phyloP scores from a whole-genome alignment of 2,329 filamentous ascomycete genomes.

The Cryphonectria parasitica region DNA sequence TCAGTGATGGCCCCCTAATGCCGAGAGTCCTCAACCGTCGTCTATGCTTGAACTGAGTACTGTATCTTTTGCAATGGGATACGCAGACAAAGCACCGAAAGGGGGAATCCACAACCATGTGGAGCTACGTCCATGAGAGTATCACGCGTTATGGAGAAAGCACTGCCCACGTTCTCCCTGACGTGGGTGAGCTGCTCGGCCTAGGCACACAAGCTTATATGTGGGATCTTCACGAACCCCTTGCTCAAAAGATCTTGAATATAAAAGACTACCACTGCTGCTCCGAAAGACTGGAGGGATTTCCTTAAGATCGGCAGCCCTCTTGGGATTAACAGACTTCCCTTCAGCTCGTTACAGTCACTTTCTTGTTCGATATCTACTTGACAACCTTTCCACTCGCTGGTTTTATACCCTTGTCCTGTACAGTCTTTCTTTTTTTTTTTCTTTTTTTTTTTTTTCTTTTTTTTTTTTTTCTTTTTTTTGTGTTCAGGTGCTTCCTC shows the following conservation, averaged over 20 bases:
- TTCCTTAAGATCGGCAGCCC: background rate
- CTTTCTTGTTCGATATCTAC: background rate
- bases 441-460: background rate
- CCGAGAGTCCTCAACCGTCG: background rate
- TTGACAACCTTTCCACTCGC: background rate
- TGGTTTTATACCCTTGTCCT: background rate
- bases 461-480: background rate
- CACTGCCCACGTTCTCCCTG: background rate
- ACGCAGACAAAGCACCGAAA: background rate
- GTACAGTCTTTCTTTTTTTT: background rate
- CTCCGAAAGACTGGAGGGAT: background rate
- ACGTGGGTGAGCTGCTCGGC: background rate
- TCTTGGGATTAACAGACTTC: background rate
- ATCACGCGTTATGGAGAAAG: background rate
- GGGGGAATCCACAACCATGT: background rate
- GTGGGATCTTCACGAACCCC: background rate
- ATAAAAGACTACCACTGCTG: background rate
- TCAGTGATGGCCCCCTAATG: background rate
- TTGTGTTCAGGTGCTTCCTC: background rate
- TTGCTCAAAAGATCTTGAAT: background rate
- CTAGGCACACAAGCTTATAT: background rate
- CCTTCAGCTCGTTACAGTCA: background rate
- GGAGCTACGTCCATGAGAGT: background rate
- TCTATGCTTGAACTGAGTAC: background rate
- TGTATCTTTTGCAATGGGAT: background rate